Conservation (phyloP, 2,329 filamentous ascomycete genomes). For the Cercospora zeae-maydis region DNA sequence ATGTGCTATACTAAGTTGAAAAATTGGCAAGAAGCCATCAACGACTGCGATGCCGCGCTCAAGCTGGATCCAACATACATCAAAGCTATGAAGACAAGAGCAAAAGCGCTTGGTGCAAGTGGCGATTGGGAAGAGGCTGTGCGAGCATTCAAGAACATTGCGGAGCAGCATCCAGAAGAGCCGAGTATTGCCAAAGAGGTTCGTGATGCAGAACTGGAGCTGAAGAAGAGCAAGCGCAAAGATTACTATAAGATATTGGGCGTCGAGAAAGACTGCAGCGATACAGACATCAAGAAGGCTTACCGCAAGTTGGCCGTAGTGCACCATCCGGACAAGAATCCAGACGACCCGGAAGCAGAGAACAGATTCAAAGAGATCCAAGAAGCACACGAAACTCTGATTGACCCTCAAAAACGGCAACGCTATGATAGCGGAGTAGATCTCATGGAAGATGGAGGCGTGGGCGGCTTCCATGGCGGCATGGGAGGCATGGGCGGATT, state of each 20-base stretch:
- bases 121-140: constrained; percentile 92
- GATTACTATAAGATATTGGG: constrained; percentile 98
- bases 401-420: constrained; percentile 88
- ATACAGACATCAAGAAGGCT: constrained; percentile 88
- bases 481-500: constrained; percentile 37
- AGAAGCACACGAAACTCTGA: constrained; percentile 94
- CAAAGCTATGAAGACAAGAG: constrained; percentile 91
- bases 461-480: constrained; percentile 47
- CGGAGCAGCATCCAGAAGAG: constrained; percentile 79
- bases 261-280: constrained; percentile 77
- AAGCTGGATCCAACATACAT: constrained; percentile 77
- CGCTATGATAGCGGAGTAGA: constrained; percentile 92
- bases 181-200: constrained; percentile 78
- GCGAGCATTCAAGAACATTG: constrained; percentile 80
- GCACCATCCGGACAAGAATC: constrained; percentile 97
- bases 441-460: constrained; percentile 60
- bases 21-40: constrained; percentile 74
- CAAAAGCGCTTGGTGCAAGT: constrained; percentile 78
- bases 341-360: constrained; percentile 75
- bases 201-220: constrained; percentile 82
- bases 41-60: constrained; percentile 81
- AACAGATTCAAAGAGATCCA: constrained; percentile 96
- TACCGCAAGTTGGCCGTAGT: constrained; percentile 93
- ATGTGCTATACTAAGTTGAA: constrained; percentile 80
- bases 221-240: constrained; percentile 96